These are phyloP conservation scores for Candida railenensis DNA, from an alignment of 805 yeast genomes.

Conservation along the genomic window DNA sequence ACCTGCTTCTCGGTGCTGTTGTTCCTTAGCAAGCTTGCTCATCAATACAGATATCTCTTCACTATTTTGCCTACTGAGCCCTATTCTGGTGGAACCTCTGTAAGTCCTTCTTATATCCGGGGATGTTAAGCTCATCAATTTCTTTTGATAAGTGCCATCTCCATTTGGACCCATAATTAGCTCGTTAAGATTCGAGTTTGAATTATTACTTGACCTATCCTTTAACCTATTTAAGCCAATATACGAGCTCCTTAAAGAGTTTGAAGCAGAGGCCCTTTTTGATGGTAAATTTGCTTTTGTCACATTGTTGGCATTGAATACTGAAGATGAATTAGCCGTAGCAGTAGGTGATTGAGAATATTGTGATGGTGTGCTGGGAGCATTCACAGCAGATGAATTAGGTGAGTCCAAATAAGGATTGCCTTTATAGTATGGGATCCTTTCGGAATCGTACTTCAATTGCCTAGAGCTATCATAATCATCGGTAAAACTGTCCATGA, in stretches of 20 bases:
- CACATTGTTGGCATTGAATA: neutral
- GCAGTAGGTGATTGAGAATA: neutral
- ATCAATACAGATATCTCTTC: constrained; percentile 4
- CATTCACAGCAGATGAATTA: neutral
- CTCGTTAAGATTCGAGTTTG: constrained; percentile 19
- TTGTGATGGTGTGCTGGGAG: constrained; percentile 1
- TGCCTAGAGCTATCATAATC: constrained; percentile 4
- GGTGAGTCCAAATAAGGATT: constrained; percentile 26
- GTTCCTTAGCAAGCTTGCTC: constrained; percentile 2
- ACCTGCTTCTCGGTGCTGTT: neutral
- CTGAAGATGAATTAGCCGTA: neutral
- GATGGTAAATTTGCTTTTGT: constrained; percentile 22
- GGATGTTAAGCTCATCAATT: constrained; percentile 16
- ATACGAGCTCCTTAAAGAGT: constrained; percentile 32
- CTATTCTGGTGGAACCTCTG: constrained; percentile 2
- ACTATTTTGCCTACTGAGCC: constrained; percentile 5
- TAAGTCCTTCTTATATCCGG: constrained; percentile 23
- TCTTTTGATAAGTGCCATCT: constrained; percentile 12
- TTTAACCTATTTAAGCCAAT: constrained; percentile 40
- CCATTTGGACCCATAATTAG: constrained; percentile 3
- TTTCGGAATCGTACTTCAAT: constrained; percentile 18
- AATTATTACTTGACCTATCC: constrained; percentile 22
- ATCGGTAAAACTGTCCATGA: neutral
- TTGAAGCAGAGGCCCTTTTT: constrained; percentile 19
- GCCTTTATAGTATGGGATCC: constrained; percentile 19